A percentile compares a stretch with the other conserved stretches of the same genome.
Conservation (phyloP, 345 rosid species). For the Turritis glabra region DNA sequence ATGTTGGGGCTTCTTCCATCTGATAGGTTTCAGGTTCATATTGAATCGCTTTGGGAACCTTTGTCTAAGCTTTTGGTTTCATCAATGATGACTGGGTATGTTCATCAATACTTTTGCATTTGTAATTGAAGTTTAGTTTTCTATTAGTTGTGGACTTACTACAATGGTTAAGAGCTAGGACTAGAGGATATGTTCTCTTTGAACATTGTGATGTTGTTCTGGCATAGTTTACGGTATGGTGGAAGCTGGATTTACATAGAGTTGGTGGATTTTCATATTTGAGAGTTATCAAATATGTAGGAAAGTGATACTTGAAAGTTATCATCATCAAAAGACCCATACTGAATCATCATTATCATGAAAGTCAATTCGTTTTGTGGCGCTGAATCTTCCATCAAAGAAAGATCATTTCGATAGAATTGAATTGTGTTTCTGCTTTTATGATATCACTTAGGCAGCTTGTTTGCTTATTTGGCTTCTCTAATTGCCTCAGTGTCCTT, state of each 20-base stretch:
- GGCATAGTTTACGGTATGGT: not conserved
- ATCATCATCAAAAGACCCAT: not conserved
- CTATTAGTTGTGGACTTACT: too few relatives aligned
- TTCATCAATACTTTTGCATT: not conserved
- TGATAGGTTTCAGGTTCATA: conserved; percentile 82
- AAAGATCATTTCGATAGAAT: not conserved
- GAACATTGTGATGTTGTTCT: not conserved
- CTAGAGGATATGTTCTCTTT: not conserved
- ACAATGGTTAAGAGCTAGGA: not conserved
- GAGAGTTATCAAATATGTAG: not conserved
- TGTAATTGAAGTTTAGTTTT: not conserved
- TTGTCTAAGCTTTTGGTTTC: conserved; percentile 85
- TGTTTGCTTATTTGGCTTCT: not conserved
- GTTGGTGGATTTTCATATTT: not conserved
- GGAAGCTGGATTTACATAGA: not conserved
- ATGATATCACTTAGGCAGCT: not conserved
- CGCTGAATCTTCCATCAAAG: not conserved
- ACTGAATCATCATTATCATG: not conserved
- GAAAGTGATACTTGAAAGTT: not conserved
- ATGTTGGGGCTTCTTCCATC: conserved; percentile 98
- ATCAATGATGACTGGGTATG: conserved; percentile 99
- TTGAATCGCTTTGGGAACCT: conserved; percentile 93
- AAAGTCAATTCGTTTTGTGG: not conserved
- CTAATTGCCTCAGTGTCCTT: not conserved
- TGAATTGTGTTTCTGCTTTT: not conserved